Conservation (phyloP, 768 basidiomycete species). For the Pulveroboletus ravenelii region DNA sequence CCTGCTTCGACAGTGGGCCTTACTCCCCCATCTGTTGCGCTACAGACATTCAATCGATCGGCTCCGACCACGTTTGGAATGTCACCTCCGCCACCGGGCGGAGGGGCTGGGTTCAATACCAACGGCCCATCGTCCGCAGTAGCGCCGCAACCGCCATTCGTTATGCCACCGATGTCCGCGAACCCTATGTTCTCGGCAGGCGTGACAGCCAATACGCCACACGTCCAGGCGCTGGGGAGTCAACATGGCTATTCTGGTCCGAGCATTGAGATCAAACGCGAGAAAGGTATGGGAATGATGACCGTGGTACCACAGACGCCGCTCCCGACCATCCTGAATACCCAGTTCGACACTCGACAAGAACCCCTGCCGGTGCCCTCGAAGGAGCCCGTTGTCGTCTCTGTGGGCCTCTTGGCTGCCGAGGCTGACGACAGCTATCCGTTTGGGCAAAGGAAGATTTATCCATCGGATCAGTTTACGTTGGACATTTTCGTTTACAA, state of each 20-base stretch:
- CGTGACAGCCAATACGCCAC: conserved; percentile 46
- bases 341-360: conserved; percentile 32
- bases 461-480: conserved; percentile 70
- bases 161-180: conserved; percentile 57
- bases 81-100: conserved; percentile 30
- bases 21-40: conserved; percentile 33
- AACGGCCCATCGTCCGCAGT: conserved; percentile 11
- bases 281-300: conserved; percentile 39
- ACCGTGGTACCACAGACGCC: conserved; percentile 47
- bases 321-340: conserved; percentile 45
- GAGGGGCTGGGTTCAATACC: conserved; percentile 5
- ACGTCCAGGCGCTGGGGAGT: conserved; percentile 49
- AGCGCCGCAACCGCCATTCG: conserved; percentile 15
- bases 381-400: conserved; percentile 64
- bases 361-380: conserved; percentile 10
- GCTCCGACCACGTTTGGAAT: conserved; percentile 32
- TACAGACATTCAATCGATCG: conserved; percentile 29
- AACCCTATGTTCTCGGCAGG: conserved; percentile 61
- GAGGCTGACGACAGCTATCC: conserved; percentile 12
- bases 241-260: conserved; percentile 48
- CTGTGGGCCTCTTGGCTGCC: conserved; percentile 48
- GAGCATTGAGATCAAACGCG: conserved; percentile 64
- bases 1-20: conserved; percentile 15
- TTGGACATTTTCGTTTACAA: conserved; percentile 88
- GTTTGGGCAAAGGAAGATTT: conserved; percentile 46